A percentile compares a stretch with the other conserved stretches of the same genome.
These are phyloP conservation scores for Oleoguttula mirabilis DNA, from an alignment of 495 filamentous ascomycete genomes.

Conservation along the genomic window DNA sequence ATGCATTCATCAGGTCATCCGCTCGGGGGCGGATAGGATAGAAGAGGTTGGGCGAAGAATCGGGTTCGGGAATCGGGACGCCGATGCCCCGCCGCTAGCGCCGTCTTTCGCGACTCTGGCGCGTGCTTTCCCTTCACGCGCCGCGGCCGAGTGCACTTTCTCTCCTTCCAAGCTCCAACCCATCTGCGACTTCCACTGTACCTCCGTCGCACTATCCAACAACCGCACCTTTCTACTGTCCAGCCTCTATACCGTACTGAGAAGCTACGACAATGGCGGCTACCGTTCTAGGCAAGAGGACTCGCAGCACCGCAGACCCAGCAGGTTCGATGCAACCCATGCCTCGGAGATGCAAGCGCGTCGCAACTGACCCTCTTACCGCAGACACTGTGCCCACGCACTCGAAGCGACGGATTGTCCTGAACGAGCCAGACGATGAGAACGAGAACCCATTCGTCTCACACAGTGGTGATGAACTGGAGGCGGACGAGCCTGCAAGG, in stretches of 20 bases:
- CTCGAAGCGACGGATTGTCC: constrained; percentile 51
- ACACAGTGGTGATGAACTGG: constrained; percentile 18
- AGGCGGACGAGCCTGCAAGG: constrained; percentile 26
- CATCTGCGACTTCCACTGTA: not conserved
- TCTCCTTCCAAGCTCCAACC: too few species aligned
- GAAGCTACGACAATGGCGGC: constrained; percentile 15
- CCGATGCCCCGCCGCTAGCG: too few species aligned
- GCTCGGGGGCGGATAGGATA: too few species aligned
- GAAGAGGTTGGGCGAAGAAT: too few species aligned
- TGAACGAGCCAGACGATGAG: constrained; percentile 37
- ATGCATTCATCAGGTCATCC: too few species aligned
- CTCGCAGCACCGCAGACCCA: constrained; percentile 3
- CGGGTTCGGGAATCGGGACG: too few species aligned
- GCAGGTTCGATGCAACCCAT: constrained; percentile 10
- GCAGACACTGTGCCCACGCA: constrained; percentile 31
- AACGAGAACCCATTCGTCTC: constrained; percentile 41
- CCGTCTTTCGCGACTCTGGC: too few species aligned
- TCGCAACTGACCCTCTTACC: not conserved
- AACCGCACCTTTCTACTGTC: not conserved
- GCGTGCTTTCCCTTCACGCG: too few species aligned
- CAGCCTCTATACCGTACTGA: not conserved
- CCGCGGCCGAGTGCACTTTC: too few species aligned
- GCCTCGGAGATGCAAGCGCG: not conserved
- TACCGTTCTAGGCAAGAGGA: constrained; percentile 20
- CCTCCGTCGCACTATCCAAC: not conserved